These are phyloP conservation scores for Rhazya stricta DNA, from an alignment of 257 asterid species.

Conservation along the genomic window DNA sequence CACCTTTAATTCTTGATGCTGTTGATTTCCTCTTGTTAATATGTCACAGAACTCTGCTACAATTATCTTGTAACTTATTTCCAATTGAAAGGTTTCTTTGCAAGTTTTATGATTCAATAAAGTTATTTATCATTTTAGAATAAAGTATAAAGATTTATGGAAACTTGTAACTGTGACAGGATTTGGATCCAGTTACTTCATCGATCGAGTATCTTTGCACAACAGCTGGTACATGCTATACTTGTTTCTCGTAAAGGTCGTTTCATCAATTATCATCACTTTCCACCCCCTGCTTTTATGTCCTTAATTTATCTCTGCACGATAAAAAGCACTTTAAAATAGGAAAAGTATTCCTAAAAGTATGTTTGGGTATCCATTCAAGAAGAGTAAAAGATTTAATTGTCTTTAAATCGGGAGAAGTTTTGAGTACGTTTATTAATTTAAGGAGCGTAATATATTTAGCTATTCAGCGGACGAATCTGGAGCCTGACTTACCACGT, in stretches of 20 bases:
- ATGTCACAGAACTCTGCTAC: background rate
- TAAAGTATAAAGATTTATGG: background rate
- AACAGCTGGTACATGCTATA: slow-evolving; percentile 76
- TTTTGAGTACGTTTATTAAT: background rate
- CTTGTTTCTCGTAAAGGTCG: slow-evolving; percentile 28
- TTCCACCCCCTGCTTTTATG: background rate
- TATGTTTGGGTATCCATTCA: background rate
- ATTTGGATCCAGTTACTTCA: slow-evolving; percentile 72
- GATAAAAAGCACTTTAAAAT: background rate
- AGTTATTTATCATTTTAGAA: background rate
- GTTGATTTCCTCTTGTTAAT: slow-evolving; percentile 3
- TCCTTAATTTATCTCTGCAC: background rate
- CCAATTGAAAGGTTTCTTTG: background rate
- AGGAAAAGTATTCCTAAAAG: background rate
- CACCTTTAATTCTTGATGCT: background rate
- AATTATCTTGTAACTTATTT: background rate
- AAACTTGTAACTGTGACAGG: slow-evolving; percentile 51
- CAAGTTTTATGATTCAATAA: background rate
- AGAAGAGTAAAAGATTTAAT: background rate
- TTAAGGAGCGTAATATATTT: background rate
- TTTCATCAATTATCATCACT: slow-evolving; percentile 16
- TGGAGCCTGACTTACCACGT: background rate
- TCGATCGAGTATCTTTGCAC: slow-evolving; percentile 77
- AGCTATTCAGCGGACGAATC: background rate
- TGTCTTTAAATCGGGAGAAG: background rate